Evolutionary conservation across 1,284 basidiomycete genomes (phyloP), one percentile per base, ranked within the genome.

Genomic region (Apiotrichum veenhuisii): DNA sequence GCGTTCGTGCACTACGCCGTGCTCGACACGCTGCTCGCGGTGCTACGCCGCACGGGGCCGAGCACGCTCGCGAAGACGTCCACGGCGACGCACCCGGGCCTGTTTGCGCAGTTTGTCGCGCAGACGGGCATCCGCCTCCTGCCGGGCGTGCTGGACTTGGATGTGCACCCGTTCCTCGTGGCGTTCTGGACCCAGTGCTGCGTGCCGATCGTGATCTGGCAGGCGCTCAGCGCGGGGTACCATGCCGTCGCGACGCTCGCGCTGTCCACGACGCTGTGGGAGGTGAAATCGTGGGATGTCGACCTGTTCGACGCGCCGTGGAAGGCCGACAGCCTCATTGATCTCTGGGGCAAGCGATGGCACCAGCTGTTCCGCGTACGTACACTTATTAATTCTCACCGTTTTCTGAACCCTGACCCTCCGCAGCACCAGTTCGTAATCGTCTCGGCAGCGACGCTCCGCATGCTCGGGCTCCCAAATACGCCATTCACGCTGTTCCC

Each of bases 261-360:
- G 11, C 57, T 75, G 15, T 58, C 57, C 2, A 40, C 57, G 0
- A 66, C 17, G 20, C 45, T 47, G 12, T 73, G 64, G 58, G 71
- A 73, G 52, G 61, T 63, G 8, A 63, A 68, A 37, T 60, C 60
- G 2, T 77, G 73, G 74, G 68, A 73, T 54, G 61, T 68, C 27
- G 67, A 71, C 53, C 55, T 77, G 37, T 72, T 75, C 51, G 64
- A 74, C 50, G 45, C 52, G 30, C 74, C 75, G 3, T 68, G 69
- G 59, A 56, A 46, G 30, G 68, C 71, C 3, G 71, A 72, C 54
- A 71, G 68, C 53, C 38, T 77, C 42, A 56, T 75, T 42, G 71
- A 76, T 30, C 65, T 77, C 26, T 77, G 76, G 76, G 75, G 76
- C 5, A 65, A 63, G 47, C 50, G 76, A 36, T 77, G 76, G 76